These are phyloP conservation scores for Erodium trifolium DNA, from an alignment of 441 rosid species.

Conservation along the genomic window DNA sequence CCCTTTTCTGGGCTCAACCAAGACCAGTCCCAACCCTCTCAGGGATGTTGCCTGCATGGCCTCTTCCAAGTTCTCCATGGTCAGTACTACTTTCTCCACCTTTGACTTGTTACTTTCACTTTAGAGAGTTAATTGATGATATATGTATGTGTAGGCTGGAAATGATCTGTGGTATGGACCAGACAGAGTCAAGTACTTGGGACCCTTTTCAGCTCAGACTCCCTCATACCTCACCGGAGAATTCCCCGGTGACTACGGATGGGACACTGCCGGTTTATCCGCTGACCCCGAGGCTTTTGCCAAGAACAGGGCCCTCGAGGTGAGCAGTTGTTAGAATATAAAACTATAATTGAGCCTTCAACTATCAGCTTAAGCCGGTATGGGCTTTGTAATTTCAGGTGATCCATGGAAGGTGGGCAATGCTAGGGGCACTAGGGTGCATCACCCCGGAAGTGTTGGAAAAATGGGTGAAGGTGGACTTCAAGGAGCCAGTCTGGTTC, in stretches of 20 bases:
- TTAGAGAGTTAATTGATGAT: no score
- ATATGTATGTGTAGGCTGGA: background rate
- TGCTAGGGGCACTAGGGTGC: constrained; percentile 16
- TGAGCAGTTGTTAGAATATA: background rate
- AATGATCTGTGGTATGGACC: constrained; percentile 2
- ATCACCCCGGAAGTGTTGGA: constrained; percentile 12
- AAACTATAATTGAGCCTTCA: no score
- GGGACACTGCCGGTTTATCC: background rate
- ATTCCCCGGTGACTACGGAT: constrained; percentile 4
- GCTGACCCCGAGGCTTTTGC: constrained; percentile 5
- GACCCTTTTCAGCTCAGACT: constrained; percentile 6
- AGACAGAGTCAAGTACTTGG: constrained; percentile 6
- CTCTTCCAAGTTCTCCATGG: no score
- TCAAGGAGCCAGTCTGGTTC: constrained; percentile 13
- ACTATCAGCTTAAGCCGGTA: no score
- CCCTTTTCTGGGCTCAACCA: background rate
- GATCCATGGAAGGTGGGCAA: constrained; percentile 11
- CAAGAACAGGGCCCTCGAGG: constrained; percentile 7
- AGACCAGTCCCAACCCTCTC: background rate
- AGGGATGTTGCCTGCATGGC: background rate
- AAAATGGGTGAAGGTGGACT: constrained; percentile 7
- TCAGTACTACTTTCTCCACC: no score
- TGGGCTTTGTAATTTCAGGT: constrained; percentile 1
- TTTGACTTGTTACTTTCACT: no score
- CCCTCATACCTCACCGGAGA: constrained; percentile 5